These are phyloP conservation scores for Cladosporium sp. DNA, from an alignment of 2,329 filamentous ascomycete species.

Conservation along the genomic window DNA sequence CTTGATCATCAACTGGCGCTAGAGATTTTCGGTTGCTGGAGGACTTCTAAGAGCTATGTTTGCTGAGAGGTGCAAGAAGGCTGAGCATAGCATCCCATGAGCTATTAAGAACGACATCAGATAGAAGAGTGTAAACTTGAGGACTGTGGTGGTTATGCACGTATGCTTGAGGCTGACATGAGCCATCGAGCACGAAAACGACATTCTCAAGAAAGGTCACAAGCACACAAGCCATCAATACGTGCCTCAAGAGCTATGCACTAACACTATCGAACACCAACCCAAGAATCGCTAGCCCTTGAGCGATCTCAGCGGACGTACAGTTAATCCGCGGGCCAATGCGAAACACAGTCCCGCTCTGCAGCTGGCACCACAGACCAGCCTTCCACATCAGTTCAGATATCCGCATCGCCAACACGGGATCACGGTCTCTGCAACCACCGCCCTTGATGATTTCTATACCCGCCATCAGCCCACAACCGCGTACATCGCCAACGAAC, in stretches of 20 bases:
- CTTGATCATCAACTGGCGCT: background rate
- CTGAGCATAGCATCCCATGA: too few relatives aligned
- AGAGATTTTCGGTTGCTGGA: too few relatives aligned
- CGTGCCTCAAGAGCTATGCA: background rate
- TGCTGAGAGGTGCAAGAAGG: too few relatives aligned
- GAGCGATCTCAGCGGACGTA: background rate
- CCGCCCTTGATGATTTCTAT: slow-evolving; percentile 31
- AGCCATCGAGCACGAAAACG: background rate
- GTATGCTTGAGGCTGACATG: background rate
- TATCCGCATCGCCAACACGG: background rate
- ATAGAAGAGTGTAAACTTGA: background rate
- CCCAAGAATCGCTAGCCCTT: background rate
- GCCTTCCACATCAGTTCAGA: background rate
- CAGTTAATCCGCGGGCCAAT: background rate
- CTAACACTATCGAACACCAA: background rate
- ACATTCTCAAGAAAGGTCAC: too few relatives aligned
- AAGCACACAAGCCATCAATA: too few relatives aligned
- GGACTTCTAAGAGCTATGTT: too few relatives aligned
- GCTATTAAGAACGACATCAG: background rate
- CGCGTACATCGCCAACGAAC: slow-evolving; percentile 36
- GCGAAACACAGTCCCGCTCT: background rate
- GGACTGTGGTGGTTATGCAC: background rate
- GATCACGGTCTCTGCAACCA: background rate
- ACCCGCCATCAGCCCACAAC: slow-evolving; percentile 34
- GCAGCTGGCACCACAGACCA: background rate